Evolutionary conservation across 2,329 filamentous ascomycete genomes (phyloP).

Genomic region (Cercospora beticola): DNA sequence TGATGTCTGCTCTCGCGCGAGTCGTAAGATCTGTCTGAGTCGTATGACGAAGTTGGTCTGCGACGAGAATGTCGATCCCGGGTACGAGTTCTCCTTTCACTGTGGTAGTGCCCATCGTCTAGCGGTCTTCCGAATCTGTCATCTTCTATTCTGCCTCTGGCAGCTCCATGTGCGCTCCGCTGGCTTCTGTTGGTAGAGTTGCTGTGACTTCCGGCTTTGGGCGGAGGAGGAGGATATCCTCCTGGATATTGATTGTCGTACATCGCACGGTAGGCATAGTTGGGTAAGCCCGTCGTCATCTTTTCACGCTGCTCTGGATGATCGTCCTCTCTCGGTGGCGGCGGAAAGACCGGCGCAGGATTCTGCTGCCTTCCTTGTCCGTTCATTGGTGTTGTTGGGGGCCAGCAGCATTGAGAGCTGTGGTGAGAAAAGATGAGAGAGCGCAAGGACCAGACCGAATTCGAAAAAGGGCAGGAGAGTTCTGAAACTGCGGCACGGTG

Average conservation of each 20-base stretch:
- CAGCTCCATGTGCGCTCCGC: slow-evolving; percentile 10
- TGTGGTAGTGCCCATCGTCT: slow-evolving; percentile 2
- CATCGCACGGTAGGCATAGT: slow-evolving; percentile 15
- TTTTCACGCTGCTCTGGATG: not conserved
- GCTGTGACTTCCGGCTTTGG: slow-evolving; percentile 14
- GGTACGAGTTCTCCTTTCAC: not conserved
- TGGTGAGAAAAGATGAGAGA: not conserved
- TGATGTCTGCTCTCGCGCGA: not conserved
- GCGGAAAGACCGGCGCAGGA: slow-evolving; percentile 13
- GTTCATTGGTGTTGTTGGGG: slow-evolving; percentile 1
- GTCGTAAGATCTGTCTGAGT: slow-evolving; percentile 16
- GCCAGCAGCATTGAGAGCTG: not conserved
- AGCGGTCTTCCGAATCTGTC: slow-evolving; percentile 8
- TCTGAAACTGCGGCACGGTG: not conserved
- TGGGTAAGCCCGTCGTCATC: slow-evolving; percentile 12
- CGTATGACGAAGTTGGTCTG: slow-evolving; percentile 7
- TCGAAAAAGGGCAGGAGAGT: not conserved
- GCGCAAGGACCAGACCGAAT: not conserved
- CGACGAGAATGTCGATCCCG: slow-evolving; percentile 6
- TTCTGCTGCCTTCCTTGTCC: slow-evolving; percentile 10
- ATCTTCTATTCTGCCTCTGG: slow-evolving; percentile 13
- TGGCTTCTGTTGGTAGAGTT: slow-evolving; percentile 13
- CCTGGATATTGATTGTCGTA: slow-evolving; percentile 14
- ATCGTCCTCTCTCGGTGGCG: not conserved
- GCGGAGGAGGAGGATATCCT: slow-evolving; percentile 2